phyloP scores from a whole-genome alignment of 2,329 filamentous ascomycete species.

The Lasiodiplodia theobromae region DNA sequence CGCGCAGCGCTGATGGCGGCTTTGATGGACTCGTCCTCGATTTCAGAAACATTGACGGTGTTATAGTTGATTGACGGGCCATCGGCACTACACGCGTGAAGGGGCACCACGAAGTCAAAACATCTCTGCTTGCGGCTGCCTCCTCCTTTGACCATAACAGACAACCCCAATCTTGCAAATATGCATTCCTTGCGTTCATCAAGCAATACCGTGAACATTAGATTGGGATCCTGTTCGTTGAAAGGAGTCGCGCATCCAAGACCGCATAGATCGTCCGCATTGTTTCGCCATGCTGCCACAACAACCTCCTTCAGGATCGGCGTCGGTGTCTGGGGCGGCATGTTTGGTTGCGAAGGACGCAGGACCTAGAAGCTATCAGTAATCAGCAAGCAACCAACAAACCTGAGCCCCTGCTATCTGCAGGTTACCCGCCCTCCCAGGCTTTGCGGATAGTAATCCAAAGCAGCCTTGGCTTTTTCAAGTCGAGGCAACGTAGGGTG shows the following conservation, averaged over 20 bases:
- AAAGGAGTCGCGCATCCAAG: slow-evolving; percentile 14
- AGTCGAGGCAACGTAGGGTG: not conserved
- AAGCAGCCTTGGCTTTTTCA: slow-evolving; percentile 19
- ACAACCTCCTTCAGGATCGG: slow-evolving; percentile 1
- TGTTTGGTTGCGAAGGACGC: not conserved
- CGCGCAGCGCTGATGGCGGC: slow-evolving; percentile 4
- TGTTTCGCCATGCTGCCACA: slow-evolving; percentile 7
- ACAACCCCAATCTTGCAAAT: slow-evolving; percentile 2
- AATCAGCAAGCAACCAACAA: slow-evolving; percentile 5
- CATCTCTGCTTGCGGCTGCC: slow-evolving; percentile 8
- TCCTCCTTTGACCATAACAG: slow-evolving; percentile 21
- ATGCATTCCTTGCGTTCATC: slow-evolving; percentile 3
- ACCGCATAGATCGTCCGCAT: not conserved
- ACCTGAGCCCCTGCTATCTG: slow-evolving; percentile 7
- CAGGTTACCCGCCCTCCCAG: slow-evolving; percentile 26
- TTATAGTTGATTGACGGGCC: not conserved
- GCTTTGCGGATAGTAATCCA: slow-evolving; percentile 13
- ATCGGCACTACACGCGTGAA: not conserved
- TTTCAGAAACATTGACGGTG: not conserved
- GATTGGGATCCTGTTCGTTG: slow-evolving; percentile 18
- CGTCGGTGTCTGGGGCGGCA: not conserved
- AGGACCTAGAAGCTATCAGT: not conserved
- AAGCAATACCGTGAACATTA: slow-evolving; percentile 14
- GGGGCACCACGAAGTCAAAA: slow-evolving; percentile 16
- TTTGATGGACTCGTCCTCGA: slow-evolving; percentile 1